Conservation (phyloP, 495 filamentous ascomycete species). For the Immersiella caudata region DNA sequence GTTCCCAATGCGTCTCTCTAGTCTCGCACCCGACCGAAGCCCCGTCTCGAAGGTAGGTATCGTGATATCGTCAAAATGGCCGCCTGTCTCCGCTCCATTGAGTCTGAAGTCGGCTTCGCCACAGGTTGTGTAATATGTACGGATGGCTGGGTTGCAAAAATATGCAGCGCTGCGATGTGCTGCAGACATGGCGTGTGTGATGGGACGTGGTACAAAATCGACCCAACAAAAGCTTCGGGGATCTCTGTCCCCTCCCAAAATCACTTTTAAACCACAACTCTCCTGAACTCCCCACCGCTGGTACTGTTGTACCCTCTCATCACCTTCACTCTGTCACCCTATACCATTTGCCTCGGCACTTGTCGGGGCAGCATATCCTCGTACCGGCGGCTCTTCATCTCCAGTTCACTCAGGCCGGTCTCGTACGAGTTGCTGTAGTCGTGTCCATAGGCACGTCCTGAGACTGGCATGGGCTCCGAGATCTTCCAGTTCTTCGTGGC, state of each 20-base stretch:
- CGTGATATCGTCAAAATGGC: slow-evolving; percentile 11
- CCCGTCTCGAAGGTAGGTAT: not conserved
- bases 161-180: slow-evolving; percentile 13
- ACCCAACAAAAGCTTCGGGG: not conserved
- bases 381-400: slow-evolving; percentile 47
- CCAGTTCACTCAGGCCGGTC: slow-evolving; percentile 38
- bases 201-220: not conserved
- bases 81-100: not conserved
- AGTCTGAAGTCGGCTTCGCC: not conserved
- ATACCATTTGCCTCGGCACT: slow-evolving; percentile 50
- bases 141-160: slow-evolving; percentile 14
- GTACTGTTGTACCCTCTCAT: not conserved
- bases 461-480: slow-evolving; percentile 45
- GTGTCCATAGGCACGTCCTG: slow-evolving; percentile 40
- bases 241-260: not conserved
- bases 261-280: not conserved
- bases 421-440: slow-evolving; percentile 34
- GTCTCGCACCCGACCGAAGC: not conserved
- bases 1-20: not conserved
- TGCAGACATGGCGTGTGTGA: slow-evolving; percentile 12
- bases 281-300: not conserved
- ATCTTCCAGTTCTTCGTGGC: slow-evolving; percentile 39
- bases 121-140: slow-evolving; percentile 1
- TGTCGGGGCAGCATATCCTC: slow-evolving; percentile 51
- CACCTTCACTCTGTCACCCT: not conserved